Base-by-base conservation (phyloP, 1,139 yeast species). In the Geotrichum klebahnii region DNA sequence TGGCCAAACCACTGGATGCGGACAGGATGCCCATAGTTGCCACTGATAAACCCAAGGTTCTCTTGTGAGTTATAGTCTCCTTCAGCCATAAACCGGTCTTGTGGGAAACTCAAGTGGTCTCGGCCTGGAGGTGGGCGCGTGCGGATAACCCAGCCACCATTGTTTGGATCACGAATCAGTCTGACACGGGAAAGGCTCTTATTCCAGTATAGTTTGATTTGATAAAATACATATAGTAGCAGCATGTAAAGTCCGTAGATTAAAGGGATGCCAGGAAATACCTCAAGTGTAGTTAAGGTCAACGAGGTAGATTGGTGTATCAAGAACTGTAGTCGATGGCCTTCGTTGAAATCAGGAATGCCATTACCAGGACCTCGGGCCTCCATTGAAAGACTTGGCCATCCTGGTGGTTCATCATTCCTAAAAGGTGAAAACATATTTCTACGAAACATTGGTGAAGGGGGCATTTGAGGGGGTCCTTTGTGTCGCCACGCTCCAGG, bases 261-360 rank as follows among this genome's bases (percentile, higher is more conserved):
- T 12, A 55, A 17, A 8, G 51, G 22, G 23, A 52, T 12, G n/a
- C 57, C 57, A 3, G 57, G 57, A 28, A 52, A 47, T 9, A 55
- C 34, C 37, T 56, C 59, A 31, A 55, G 35, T 12, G 45, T 19
- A 40, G 51, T 44, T 24, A 53, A 9, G 8, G 46, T 41, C n/a
- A 52, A 34, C 41, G 40, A 17, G 10, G 45, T 16, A 3, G 49
- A 22, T 14, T 46, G 44, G 5, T 16, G 12, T 12, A n/a, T 17
- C 37, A 14, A 14, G 32, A 41, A 17, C 9, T 20, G 24, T 17
- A 16, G 9, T 24, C 10, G 24, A n/a, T 23, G 19, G 19, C 33
- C 19, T 24, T 14, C 33, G 17, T 19, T 10, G 42, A 26, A 10
- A 31, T 33, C 10, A 38, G 16, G 22, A 6, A n/a, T 31, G 34